Evolutionary conservation across 768 basidiomycete species (phyloP).

Genomic region (Termitomyces sp.): DNA sequence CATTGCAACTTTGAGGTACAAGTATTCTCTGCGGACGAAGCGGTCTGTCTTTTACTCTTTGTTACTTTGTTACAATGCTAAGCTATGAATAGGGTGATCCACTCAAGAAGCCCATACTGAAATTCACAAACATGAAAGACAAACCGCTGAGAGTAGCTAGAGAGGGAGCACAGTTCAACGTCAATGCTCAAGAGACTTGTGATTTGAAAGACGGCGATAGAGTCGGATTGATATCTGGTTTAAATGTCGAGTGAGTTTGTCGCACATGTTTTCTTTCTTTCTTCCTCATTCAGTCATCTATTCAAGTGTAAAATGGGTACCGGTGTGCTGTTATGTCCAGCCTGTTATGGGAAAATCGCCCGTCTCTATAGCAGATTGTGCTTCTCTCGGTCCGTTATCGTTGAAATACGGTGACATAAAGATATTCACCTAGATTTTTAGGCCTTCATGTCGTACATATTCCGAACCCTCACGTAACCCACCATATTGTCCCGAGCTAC

Average conservation of each 20-base stretch:
- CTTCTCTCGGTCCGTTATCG: conserved; percentile 42
- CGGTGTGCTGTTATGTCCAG: conserved; percentile 43
- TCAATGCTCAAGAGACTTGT: conserved; percentile 31
- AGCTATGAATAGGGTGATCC: conserved; percentile 39
- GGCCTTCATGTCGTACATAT: conserved; percentile 52
- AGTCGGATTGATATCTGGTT: conserved; percentile 36
- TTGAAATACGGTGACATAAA: background rate
- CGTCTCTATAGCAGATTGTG: conserved; percentile 37
- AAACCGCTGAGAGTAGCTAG: conserved; percentile 40
- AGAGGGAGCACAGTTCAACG: conserved; percentile 22
- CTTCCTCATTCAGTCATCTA: background rate
- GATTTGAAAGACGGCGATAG: conserved; percentile 51
- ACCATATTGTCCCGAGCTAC: conserved; percentile 54
- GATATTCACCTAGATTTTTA: conserved; percentile 15
- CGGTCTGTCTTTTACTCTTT: conserved; percentile 37
- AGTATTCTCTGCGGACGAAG: conserved; percentile 42
- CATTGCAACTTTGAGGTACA: conserved; percentile 58
- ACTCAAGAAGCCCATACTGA: conserved; percentile 38
- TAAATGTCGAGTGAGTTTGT: conserved; percentile 39
- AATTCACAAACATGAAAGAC: conserved; percentile 40
- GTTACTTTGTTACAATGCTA: background rate
- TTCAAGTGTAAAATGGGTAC: conserved; percentile 44
- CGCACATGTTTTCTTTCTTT: background rate
- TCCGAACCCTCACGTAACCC: conserved; percentile 44
- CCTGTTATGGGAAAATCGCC: conserved; percentile 27